A percentile compares a stretch with the other conserved stretches of the same genome.
Conservation (phyloP, 179 eudicot genomes). For the Beta macrorhiza region DNA sequence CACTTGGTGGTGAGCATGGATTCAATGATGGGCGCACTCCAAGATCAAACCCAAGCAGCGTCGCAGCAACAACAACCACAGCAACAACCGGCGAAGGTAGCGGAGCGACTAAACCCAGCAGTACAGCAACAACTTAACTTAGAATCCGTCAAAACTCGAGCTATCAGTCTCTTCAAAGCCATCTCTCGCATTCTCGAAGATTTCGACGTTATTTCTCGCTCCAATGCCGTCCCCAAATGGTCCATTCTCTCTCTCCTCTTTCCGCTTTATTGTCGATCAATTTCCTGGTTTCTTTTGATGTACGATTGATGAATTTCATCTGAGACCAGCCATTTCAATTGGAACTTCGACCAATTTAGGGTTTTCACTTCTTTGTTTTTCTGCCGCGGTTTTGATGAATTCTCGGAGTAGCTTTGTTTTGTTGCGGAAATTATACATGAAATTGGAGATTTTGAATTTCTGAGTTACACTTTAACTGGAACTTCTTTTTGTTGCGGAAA, state of each 20-base stretch:
- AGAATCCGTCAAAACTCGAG: constrained; percentile 81
- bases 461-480: too few species aligned
- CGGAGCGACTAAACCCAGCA: constrained; percentile 58
- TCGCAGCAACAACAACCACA: constrained; percentile 25
- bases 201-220: constrained; percentile 57
- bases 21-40: constrained; percentile 13
- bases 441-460: neutral
- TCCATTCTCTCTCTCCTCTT: constrained; percentile 2
- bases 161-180: constrained; percentile 67
- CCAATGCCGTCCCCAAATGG: constrained; percentile 85
- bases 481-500: too few species aligned
- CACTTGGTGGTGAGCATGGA: constrained; percentile 22
- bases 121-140: constrained; percentile 80
- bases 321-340: too few species aligned
- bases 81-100: constrained; percentile 27
- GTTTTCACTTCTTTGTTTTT: neutral
- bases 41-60: constrained; percentile 26
- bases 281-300: neutral
- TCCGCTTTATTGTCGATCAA: neutral
- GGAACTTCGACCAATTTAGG: neutral
- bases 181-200: constrained; percentile 91
- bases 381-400: too few species aligned
- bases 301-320: neutral
- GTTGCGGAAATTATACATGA: neutral
- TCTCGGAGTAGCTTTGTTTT: too few species aligned